phyloP scores from a whole-genome alignment of 2,329 filamentous ascomycete species.

The Alternaria novae-zelandiae region DNA sequence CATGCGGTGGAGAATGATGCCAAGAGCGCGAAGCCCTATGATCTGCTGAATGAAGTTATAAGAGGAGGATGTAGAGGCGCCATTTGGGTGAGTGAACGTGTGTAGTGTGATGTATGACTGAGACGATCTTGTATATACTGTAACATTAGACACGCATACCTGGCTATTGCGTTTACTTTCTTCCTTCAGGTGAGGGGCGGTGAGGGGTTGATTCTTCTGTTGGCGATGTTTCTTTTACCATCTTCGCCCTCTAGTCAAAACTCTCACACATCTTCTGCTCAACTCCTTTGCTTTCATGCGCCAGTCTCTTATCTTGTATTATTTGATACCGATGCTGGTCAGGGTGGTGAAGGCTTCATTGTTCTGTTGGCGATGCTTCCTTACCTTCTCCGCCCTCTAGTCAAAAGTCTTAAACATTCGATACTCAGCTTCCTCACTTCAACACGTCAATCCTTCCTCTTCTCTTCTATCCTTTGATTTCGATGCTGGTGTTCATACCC shows the following conservation, averaged over 20 bases:
- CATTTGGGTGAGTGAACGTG: conserved; percentile 86
- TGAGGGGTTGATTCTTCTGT: background rate
- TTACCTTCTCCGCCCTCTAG: background rate
- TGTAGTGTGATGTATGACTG: background rate
- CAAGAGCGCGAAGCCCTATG: conserved; percentile 87
- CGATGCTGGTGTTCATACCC: background rate
- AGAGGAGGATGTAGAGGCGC: conserved; percentile 88
- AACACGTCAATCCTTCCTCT: background rate
- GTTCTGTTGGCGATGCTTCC: background rate
- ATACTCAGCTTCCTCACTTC: background rate
- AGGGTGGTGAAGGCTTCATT: background rate
- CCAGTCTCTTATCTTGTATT: background rate
- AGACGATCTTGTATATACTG: conserved; percentile 1
- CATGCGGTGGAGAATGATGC: conserved; percentile 93
- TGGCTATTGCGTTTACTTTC: background rate
- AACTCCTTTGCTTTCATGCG: background rate
- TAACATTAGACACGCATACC: background rate
- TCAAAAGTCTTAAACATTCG: background rate
- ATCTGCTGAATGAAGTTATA: conserved; percentile 85
- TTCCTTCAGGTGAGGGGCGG: background rate
- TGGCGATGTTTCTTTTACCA: background rate
- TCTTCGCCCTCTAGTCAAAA: background rate
- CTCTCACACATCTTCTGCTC: background rate
- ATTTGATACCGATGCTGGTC: background rate
- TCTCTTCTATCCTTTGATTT: background rate